Evolutionary conservation across 768 basidiomycete species (phyloP), one percentile per base, ranked within the genome.

Genomic region (Tulasnella sp.): DNA sequence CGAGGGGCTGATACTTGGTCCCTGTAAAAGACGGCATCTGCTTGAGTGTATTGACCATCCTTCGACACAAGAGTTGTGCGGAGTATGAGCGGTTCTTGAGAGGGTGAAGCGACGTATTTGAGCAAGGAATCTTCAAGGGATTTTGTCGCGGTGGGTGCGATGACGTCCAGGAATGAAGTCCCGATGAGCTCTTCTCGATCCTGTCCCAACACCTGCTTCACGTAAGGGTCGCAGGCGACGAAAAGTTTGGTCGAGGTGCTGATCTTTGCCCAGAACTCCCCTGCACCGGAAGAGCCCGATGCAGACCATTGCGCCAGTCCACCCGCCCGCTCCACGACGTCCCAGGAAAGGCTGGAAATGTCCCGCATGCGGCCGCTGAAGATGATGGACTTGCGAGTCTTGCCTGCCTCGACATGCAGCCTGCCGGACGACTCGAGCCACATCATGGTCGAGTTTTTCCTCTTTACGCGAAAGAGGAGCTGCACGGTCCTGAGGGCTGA

Each of bases 361-460:
- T 87, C 87, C 69, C 91, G 85, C 40, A 91, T 89, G 11, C 97
- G 87, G 0, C 92, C 96, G 77, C 89, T 90, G n/a, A 99, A 87
- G 46, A 99, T 90, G 82, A 99, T 95, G 1, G 95, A 94, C 84
- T 99, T 98, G 48, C 95, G 87, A 0, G 95, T 95, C 82, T 98
- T 98, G 1, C 95, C 95, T 0, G 95, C 92, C 85, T 99, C 97
- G 77, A 93, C 89, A 81, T 96, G 92, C 55, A 99, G 87, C 40
- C 94, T 87, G 0, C 97, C 97, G n/a, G 91, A 87, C 73, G 91
- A 92, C 83, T 98, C 95, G 20, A 99, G 86, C 97, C 97, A 99
- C 26, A 95, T 88, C 84, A 92, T 96, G 1, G 81, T 81, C 1
- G 86, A 86, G 70, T 84, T 81, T 83, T 93, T 94, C 9, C 91